A percentile compares a stretch with the other conserved stretches of the same genome.
phyloP scores from a whole-genome alignment of 2,329 filamentous ascomycete genomes.

The Aspergillus versicolor region DNA sequence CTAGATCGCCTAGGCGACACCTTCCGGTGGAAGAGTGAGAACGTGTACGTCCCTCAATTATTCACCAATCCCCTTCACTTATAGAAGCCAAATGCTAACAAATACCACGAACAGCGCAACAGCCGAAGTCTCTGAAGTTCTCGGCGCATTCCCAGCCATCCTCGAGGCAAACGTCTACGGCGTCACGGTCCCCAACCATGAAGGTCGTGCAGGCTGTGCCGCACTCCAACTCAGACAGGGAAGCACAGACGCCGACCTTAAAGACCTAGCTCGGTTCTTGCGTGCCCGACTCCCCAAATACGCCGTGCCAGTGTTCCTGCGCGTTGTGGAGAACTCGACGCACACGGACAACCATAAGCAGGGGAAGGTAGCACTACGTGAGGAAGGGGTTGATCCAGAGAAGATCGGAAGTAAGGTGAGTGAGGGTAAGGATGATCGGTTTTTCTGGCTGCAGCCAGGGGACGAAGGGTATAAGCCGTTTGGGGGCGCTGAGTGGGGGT shows the following conservation, averaged over 20 bases:
- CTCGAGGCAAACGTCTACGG: conserved; percentile 71
- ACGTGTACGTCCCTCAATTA: conserved; percentile 48
- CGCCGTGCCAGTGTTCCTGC: conserved; percentile 72
- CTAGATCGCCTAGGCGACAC: conserved; percentile 70
- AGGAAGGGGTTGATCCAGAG: conserved; percentile 63
- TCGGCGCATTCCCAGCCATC: conserved; percentile 60
- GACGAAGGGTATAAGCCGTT: conserved; percentile 60
- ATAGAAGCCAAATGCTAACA: not conserved
- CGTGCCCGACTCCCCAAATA: conserved; percentile 66
- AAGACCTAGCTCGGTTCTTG: conserved; percentile 58
- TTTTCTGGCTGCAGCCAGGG: conserved; percentile 52
- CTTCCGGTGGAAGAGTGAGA: conserved; percentile 72
- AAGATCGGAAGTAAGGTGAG: conserved; percentile 46
- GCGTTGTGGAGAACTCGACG: conserved; percentile 52
- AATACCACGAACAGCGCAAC: conserved; percentile 43
- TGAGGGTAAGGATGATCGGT: conserved; percentile 44
- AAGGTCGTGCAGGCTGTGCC: conserved; percentile 66
- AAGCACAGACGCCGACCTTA: conserved; percentile 51
- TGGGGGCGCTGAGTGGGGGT: conserved; percentile 58
- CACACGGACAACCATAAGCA: conserved; percentile 71
- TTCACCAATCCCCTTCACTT: not conserved
- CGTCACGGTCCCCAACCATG: conserved; percentile 63
- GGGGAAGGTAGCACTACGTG: conserved; percentile 69
- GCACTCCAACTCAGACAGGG: conserved; percentile 56
- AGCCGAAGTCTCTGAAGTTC: conserved; percentile 64